Evolutionary conservation across 306 rosid species (phyloP), one percentile per base, ranked within the genome.

Genomic region (Morella rubra): DNA sequence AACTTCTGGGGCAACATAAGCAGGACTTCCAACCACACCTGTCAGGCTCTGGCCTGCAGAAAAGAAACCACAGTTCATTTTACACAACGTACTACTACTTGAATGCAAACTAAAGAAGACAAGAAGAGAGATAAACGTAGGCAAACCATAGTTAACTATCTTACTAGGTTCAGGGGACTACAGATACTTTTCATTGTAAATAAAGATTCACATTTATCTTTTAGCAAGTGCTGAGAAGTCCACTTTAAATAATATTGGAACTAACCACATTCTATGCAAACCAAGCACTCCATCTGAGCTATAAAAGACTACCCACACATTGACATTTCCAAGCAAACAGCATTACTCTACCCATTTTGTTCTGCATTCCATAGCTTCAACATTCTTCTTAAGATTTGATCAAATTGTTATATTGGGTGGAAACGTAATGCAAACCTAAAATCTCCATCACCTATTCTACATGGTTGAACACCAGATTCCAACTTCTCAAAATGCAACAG

Each of bases 1-100:
- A 78, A 96, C 98, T 83, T 96, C 98, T 6, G 99, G 99, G 71
- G 99, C 98, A 53, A 96, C 97, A 85, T 96, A 96, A 77, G 99
- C 99, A 24, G 99, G 99, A 86, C 99, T 96, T 86, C 99, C 98
- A 46, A 96, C 99, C 77, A 96, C 87, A 78, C 99, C 99, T 82
- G 90, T 85, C 90, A 92, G 84, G 74, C 81, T 85, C 82, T 91
- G 98, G 79, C 99, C 99, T 96, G 91, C 68, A 76, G 77, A 60
- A 24, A 24, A 60, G 41, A 60, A 27, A 60, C 44, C 41, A 14
- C 67, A 60, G 44, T 27, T 27, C 67, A 42, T 18, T 66, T 66
- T 42, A n/a, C 8, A 44, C 50, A 42, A 66, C n/a, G 15, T 9
- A 66, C 8, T 18, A 41, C 5, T n/a, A 41, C 4, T 16, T 42